Base-by-base conservation (phyloP, 768 basidiomycete genomes). In the Leucocoprinus leucothites region DNA sequence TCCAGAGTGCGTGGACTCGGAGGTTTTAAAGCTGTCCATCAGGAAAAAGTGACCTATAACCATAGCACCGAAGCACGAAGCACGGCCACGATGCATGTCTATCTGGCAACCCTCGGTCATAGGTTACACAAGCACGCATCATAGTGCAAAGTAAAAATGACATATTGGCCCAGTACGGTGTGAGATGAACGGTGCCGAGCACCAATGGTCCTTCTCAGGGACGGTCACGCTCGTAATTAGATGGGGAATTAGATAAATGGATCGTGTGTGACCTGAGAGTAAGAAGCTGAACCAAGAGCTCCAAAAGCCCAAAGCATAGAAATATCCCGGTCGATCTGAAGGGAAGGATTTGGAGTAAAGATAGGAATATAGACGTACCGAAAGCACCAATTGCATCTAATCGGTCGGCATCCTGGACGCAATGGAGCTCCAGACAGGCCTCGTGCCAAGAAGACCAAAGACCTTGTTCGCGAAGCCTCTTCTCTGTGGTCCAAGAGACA, bases 401-500 rank as follows among this genome's bases (percentile, higher is more conserved):
- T 47, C 88, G 75, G 65, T 90, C 89, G 2, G 87, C 87, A 67
- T 91, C 89, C 66, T 90, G 89, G 0, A 90, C 87, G 56, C 81
- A 92, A 65, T 90, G 88, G 26, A 94, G 76, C 65, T 94, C 93
- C 1, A 79, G 59, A 63, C 89, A 93, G 28, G 74, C 70, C 5
- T 79, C 70, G 59, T 92, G 87, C 90, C 89, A 91, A 19, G 74
- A 70, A 2, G 75, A 79, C 74, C 87, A 82, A 50, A 71, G 57
- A 0, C 82, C 84, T 1, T 69, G 65, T 48, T 79, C 76, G 14
- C 80, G 74, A 6, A 89, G 72, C 58, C 76, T 82, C 66, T 84
- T 87, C 69, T 95, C 94, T 2, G 86, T 93, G 41, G 81, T 86
- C 89, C 91, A 95, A 0, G 89, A 92, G 3, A 94, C 86, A 58